Percentiles rank a stretch among this genome's conserved stretches.
Evolutionary conservation across 352 stramenopile genomes (phyloP).

Genomic region (Pythium guiyangense): DNA sequence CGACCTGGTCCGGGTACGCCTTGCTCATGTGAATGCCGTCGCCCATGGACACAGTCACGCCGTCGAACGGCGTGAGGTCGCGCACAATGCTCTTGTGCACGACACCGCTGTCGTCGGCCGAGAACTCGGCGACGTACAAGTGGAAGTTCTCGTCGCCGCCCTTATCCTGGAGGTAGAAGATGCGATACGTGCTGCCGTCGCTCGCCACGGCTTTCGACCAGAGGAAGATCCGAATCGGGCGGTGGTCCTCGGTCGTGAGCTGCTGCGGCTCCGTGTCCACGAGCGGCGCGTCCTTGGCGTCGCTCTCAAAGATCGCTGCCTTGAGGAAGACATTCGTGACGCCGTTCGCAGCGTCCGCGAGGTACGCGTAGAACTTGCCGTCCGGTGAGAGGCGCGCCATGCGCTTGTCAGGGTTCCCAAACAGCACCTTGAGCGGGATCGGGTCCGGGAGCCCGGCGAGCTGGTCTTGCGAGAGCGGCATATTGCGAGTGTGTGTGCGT

Average conservation of each 20-base stretch:
- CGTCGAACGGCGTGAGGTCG: constrained; percentile 33
- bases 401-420: constrained; percentile 41
- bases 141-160: constrained; percentile 45
- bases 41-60: constrained; percentile 21
- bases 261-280: constrained; percentile 22
- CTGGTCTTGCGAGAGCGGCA: constrained; percentile 10
- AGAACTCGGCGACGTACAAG: constrained; percentile 34
- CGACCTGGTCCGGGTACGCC: constrained; percentile 25
- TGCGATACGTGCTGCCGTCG: constrained; percentile 8
- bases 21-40: constrained; percentile 20
- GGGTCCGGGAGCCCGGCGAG: constrained; percentile 19
- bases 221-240: constrained; percentile 32
- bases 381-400: constrained; percentile 39
- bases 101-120: constrained; percentile 17
- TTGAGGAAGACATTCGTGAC: constrained; percentile 47
- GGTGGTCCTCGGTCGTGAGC: constrained; percentile 33
- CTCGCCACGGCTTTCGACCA: constrained; percentile 27
- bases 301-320: constrained; percentile 19
- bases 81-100: constrained; percentile 21
- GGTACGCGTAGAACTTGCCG: constrained; percentile 41
- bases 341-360: constrained; percentile 31
- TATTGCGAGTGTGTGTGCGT: not conserved
- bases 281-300: constrained; percentile 23
- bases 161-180: constrained; percentile 42
- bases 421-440: constrained; percentile 43